Base-by-base conservation (phyloP, 1,284 basidiomycete genomes). In the Blastosporella zonata region DNA sequence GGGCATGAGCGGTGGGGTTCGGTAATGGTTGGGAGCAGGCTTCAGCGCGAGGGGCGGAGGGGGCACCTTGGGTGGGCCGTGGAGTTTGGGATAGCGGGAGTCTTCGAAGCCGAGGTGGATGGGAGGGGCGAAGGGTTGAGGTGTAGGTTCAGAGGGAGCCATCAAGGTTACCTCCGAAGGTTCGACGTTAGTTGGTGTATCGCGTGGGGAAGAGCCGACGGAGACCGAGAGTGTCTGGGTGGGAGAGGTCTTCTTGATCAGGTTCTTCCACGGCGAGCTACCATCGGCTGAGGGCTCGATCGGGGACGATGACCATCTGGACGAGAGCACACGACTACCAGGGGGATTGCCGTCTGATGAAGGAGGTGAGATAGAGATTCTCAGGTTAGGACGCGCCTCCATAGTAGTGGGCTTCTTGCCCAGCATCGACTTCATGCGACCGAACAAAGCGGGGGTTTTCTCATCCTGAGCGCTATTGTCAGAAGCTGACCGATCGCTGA, bases 61-160 rank as follows among this genome's bases (percentile, higher is more conserved):
- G 27, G 43, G 47, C 52, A 35, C 29, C 42, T 55, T 54, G 12
- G 42, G 38, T 49, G 56, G 59, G 55, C 51, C 55, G 41, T 46
- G 55, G 27, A 53, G 55, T 22, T 37, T 58, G 52, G 62, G 59
- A 48, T 56, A 65, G 54, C 41, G 65, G 34, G 62, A 55, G 46
- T 60, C 57, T 18, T 72, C 67, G 56, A 77, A 78, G n/a, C 76
- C 76, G 25, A 73, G 71, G 53, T 84, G 75, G 17, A 84, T 66
- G 2, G 82, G 84, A 49, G 81, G 63, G 15, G 78, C 72, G 28
- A 78, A 63, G 45, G 61, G 61, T 15, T 59, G 62, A 1, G 52
- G 40, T 34, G 15, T 18, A 13, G 33, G 15, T 4, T 18, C 13
- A 18, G 33, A 27, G 40, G 54, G 52, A 21, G 46, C 50, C 36